Percentiles rank a stretch among this genome's conserved stretches.
These are phyloP conservation scores for Gentiana straminea DNA, from an alignment of 257 asterid species.

Conservation along the genomic window DNA sequence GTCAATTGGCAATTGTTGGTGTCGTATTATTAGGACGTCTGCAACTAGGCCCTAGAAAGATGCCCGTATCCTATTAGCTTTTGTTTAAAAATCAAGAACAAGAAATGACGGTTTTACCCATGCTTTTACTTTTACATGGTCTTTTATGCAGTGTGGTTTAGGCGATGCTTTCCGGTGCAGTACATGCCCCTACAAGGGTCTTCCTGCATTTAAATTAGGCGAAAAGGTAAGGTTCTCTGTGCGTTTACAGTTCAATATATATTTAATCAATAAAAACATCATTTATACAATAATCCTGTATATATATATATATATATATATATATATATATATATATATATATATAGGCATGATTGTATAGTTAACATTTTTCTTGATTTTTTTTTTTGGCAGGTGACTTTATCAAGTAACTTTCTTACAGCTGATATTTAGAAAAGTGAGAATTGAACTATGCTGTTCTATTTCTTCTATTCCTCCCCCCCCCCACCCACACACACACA, in stretches of 20 bases:
- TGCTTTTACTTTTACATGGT: conserved; percentile 6
- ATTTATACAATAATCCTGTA: background rate
- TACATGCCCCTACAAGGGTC: conserved; percentile 95
- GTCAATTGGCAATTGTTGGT: too few relatives aligned
- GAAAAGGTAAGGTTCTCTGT: conserved; percentile 46
- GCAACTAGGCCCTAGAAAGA: too few relatives aligned
- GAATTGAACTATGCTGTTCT: too few relatives aligned
- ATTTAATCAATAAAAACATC: background rate
- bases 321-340: background rate
- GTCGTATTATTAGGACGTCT: too few relatives aligned
- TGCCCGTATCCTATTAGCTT: too few relatives aligned
- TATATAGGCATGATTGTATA: background rate
- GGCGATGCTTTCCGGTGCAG: conserved; percentile 97
- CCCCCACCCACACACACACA: too few relatives aligned
- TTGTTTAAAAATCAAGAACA: too few relatives aligned
- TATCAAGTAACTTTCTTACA: conserved; percentile 58
- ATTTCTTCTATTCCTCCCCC: too few relatives aligned
- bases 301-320: too few relatives aligned
- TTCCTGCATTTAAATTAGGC: conserved; percentile 74
- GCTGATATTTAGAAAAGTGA: conserved; percentile 39
- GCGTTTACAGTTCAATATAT: background rate
- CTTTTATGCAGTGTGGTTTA: conserved; percentile 72
- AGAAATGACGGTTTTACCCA: too few relatives aligned
- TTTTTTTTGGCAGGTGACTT: conserved; percentile 44
- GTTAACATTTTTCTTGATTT: background rate